A percentile compares a stretch with the other conserved stretches of the same genome.
Conservation (phyloP, 2,329 filamentous ascomycete genomes). For the Venturia aucupariae region DNA sequence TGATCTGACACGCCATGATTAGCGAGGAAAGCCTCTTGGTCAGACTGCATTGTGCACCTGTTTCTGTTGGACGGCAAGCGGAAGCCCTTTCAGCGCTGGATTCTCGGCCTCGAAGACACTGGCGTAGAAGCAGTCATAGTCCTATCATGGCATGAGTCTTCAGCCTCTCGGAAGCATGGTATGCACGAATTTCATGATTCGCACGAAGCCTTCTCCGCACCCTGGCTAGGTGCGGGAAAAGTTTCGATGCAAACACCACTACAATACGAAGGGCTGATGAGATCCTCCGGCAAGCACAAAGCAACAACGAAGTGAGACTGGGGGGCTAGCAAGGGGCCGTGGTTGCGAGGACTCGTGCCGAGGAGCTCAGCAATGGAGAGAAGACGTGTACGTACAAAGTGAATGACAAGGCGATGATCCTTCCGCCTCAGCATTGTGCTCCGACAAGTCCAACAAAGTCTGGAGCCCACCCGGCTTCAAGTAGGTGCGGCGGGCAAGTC, state of each 20-base stretch:
- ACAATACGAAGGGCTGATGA: background rate
- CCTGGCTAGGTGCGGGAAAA: background rate
- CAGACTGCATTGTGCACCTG: conserved; percentile 40
- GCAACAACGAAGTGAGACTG: background rate
- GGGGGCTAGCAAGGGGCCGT: background rate
- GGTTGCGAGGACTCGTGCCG: background rate
- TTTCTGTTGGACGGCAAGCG: conserved; percentile 84
- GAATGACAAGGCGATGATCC: conserved; percentile 63
- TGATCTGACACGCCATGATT: conserved; percentile 4
- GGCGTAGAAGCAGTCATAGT: conserved; percentile 91
- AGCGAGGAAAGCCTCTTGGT: background rate
- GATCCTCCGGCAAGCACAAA: background rate
- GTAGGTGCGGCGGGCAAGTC: no score
- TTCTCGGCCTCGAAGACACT: conserved; percentile 78
- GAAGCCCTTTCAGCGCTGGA: conserved; percentile 60
- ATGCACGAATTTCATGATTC: background rate
- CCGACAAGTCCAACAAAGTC: no score
- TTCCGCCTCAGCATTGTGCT: conserved; percentile 32
- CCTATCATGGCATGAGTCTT: conserved; percentile 34
- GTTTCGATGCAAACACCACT: background rate
- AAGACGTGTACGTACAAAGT: conserved; percentile 54
- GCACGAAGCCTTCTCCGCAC: no score
- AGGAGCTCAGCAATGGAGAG: background rate
- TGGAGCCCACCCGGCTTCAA: no score
- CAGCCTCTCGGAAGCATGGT: conserved; percentile 15